These are phyloP conservation scores for Linnemannia hyalina DNA, from an alignment of 192 early-diverging fungal genomes.

Conservation along the genomic window DNA sequence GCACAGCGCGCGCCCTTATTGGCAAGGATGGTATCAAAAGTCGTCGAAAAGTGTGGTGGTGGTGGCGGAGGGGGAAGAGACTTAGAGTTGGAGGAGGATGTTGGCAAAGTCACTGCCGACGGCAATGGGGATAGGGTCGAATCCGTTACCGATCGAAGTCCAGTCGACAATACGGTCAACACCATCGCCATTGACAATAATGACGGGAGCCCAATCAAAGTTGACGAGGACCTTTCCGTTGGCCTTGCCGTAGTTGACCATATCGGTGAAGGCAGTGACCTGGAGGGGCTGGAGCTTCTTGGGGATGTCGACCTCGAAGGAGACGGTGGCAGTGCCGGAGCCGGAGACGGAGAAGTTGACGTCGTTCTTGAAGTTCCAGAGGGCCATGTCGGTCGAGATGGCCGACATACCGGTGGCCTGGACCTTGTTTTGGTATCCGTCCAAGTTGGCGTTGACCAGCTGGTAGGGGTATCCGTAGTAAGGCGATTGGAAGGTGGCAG, in stretches of 20 bases:
- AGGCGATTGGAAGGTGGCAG: constrained; percentile 44
- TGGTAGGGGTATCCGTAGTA: constrained; percentile 35
- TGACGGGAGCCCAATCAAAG: constrained; percentile 1
- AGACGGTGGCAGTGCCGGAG: constrained; percentile 13
- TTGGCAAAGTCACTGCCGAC: constrained; percentile 38
- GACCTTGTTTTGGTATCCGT: constrained; percentile 12
- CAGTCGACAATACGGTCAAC: constrained; percentile 26
- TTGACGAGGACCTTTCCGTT: constrained; percentile 26
- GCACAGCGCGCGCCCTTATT: constrained; percentile 1
- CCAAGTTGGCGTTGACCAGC: constrained; percentile 3
- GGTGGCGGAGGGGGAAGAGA: not conserved
- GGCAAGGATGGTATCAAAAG: not conserved
- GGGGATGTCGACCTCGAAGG: constrained; percentile 16
- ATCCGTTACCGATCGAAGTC: not conserved
- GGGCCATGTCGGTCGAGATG: not conserved
- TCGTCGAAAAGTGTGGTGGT: not conserved
- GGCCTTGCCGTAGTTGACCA: constrained; percentile 23
- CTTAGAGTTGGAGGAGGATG: constrained; percentile 4
- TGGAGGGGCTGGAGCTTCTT: not conserved
- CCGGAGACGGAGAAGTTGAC: constrained; percentile 25
- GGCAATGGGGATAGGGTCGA: not conserved
- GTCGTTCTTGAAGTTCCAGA: constrained; percentile 23
- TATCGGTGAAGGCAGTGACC: not conserved
- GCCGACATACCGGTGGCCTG: not conserved
- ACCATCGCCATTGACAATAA: constrained; percentile 32